These are phyloP conservation scores for Dictyostelium citrinum DNA, from an alignment of 78 protist species.

Conservation along the genomic window DNA sequence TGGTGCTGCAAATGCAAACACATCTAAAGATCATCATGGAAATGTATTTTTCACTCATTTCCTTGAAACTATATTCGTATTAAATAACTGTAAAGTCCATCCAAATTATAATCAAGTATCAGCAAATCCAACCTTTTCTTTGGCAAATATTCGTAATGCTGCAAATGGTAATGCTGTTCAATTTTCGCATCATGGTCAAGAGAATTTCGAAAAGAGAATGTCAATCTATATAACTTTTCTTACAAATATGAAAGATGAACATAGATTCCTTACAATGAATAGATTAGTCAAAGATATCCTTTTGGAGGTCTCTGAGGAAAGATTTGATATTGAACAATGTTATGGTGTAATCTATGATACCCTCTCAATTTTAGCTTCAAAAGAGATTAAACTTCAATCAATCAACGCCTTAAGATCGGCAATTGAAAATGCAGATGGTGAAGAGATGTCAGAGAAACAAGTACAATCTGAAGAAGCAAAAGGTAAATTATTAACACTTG, in stretches of 20 bases:
- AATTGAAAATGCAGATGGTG: background rate
- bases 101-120: slow-evolving; percentile 71
- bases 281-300: slow-evolving; percentile 62
- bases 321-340: background rate
- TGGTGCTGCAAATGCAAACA: background rate
- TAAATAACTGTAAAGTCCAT: slow-evolving; percentile 74
- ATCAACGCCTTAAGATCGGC: background rate
- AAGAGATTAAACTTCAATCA: slow-evolving; percentile 78
- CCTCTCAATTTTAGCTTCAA: slow-evolving; percentile 63
- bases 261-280: slow-evolving; percentile 45
- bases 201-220: slow-evolving; percentile 51
- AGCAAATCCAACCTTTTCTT: background rate
- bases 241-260: slow-evolving; percentile 63
- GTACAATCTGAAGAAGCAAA: slow-evolving; percentile 4
- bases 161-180: background rate
- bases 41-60: slow-evolving; percentile 74
- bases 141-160: background rate
- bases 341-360: slow-evolving; percentile 71
- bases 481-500: background rate
- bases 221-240: slow-evolving; percentile 75
- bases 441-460: background rate
- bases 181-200: slow-evolving; percentile 22
- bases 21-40: background rate
- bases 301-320: slow-evolving; percentile 70
- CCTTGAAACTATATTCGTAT: slow-evolving; percentile 78